Percentiles rank a stretch among this genome's conserved stretches.
phyloP scores from a whole-genome alignment of 768 basidiomycete species.

The Boletus sp. region DNA sequence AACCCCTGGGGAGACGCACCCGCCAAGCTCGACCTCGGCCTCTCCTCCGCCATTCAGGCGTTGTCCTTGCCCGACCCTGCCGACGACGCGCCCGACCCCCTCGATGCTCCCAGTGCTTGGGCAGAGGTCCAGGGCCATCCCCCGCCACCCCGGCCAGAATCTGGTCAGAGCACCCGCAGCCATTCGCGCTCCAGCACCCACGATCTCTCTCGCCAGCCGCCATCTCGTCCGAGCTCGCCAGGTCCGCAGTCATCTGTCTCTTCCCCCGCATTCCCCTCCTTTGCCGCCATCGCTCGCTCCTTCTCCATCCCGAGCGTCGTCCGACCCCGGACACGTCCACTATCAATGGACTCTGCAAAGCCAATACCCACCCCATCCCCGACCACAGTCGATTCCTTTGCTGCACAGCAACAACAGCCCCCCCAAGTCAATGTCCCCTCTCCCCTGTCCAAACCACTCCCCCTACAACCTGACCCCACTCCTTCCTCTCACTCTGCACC shows the following conservation, averaged over 20 bases:
- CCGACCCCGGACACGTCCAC: constrained; percentile 20
- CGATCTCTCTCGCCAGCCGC: neutral
- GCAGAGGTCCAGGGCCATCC: neutral
- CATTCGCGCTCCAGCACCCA: neutral
- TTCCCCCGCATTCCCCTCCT: neutral
- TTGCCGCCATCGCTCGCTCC: constrained; percentile 59
- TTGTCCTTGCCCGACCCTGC: neutral
- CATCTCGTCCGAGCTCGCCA: neutral
- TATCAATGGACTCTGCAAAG: constrained; percentile 7
- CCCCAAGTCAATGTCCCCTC: neutral
- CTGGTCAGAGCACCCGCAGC: neutral
- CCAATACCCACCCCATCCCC: constrained; percentile 2
- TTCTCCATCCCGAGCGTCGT: constrained; percentile 48
- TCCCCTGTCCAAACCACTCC: neutral
- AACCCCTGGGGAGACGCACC: neutral
- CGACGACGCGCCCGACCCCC: neutral
- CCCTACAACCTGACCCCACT: neutral
- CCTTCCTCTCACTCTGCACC: constrained; percentile 11
- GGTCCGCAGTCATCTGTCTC: neutral
- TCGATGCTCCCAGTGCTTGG: neutral
- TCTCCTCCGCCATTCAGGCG: neutral
- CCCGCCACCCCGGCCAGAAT: neutral
- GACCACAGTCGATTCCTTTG: neutral
- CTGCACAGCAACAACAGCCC: neutral
- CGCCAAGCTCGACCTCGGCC: neutral